These are phyloP conservation scores for Cadophora luteo-olivacea DNA, from an alignment of 2,329 filamentous ascomycete genomes.

Conservation along the genomic window DNA sequence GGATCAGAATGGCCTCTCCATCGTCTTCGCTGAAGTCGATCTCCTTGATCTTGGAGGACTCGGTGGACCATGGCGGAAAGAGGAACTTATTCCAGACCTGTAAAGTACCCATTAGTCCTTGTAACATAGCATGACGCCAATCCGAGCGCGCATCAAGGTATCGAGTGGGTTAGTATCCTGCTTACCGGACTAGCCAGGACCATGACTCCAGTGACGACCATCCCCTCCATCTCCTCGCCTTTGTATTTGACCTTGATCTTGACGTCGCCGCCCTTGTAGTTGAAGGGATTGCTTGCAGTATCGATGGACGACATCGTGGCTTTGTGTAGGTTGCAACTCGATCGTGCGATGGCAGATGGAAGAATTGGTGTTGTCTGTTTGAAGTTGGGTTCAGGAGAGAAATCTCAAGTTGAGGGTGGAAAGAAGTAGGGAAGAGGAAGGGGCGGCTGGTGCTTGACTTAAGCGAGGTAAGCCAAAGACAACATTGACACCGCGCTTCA, in stretches of 20 bases:
- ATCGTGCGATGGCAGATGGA: too few species aligned
- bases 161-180: too few species aligned
- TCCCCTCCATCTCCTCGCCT: background rate
- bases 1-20: background rate
- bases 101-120: background rate
- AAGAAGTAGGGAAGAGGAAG: too few species aligned
- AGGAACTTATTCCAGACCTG: slow-evolving; percentile 16
- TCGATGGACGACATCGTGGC: background rate
- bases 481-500: too few species aligned
- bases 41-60: background rate
- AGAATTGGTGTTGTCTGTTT: too few species aligned
- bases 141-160: too few species aligned
- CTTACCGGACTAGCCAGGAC: slow-evolving; percentile 4
- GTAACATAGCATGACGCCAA: too few species aligned
- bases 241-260: slow-evolving; percentile 14
- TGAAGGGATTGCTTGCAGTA: background rate
- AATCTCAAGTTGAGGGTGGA: too few species aligned
- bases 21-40: slow-evolving; percentile 1
- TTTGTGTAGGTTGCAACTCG: too few species aligned
- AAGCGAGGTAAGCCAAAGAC: too few species aligned
- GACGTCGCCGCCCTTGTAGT: slow-evolving; percentile 1
- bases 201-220: background rate
- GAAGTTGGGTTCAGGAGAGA: too few species aligned
- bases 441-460: too few species aligned
- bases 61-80: background rate